Percentiles rank a stretch among this genome's conserved stretches.
These are phyloP conservation scores for Boletus rubropictus DNA, from an alignment of 768 basidiomycete genomes.

Conservation along the genomic window DNA sequence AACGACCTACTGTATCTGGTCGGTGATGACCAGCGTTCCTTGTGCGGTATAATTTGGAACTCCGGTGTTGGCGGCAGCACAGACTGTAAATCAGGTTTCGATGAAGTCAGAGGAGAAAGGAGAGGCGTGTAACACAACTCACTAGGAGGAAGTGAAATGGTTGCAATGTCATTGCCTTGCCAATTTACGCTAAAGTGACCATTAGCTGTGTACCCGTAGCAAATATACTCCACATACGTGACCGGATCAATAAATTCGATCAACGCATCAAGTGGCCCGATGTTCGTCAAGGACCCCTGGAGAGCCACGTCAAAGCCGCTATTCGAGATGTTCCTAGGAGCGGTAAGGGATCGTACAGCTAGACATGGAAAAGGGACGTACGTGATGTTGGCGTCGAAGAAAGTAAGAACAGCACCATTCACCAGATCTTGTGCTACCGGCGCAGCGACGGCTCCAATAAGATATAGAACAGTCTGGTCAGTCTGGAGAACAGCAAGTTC, in stretches of 20 bases:
- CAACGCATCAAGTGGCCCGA: conserved; percentile 63
- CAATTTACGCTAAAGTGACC: conserved; percentile 46
- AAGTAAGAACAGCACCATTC: conserved; percentile 47
- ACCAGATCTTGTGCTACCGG: conserved; percentile 64
- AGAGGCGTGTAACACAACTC: conserved; percentile 7
- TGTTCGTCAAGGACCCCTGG: conserved; percentile 52
- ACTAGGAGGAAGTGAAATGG: conserved; percentile 58
- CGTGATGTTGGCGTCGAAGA: conserved; percentile 56
- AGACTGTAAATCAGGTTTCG: conserved; percentile 37
- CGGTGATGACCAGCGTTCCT: conserved; percentile 51
- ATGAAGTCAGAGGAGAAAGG: neutral
- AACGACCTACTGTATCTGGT: conserved; percentile 41
- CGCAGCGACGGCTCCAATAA: conserved; percentile 67
- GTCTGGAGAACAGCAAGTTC: conserved; percentile 34
- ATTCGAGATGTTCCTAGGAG: conserved; percentile 47
- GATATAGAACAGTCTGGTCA: conserved; percentile 56
- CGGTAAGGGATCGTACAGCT: conserved; percentile 47
- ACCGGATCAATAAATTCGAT: conserved; percentile 64
- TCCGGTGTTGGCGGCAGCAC: conserved; percentile 60
- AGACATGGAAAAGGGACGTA: conserved; percentile 17
- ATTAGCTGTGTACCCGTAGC: neutral
- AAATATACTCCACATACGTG: conserved; percentile 34
- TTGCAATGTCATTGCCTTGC: conserved; percentile 58
- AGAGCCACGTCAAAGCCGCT: conserved; percentile 60
- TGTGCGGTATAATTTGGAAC: conserved; percentile 56